Conservation (phyloP, 176 grass and related monocot genomes). For the Hordeum vulgare region DNA sequence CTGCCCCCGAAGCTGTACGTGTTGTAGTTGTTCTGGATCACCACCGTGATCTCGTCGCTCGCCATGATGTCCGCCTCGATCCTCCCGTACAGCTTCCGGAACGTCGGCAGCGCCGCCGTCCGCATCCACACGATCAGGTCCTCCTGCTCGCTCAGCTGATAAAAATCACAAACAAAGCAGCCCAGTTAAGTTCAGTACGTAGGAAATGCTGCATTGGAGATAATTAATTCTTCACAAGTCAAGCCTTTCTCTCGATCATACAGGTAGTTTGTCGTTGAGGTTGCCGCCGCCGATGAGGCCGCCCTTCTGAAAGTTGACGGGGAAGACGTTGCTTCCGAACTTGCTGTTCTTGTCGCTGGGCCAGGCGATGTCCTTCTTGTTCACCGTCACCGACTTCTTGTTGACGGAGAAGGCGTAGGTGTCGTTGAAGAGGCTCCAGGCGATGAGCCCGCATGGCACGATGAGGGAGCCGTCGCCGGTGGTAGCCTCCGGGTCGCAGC, state of each 20-base stretch:
- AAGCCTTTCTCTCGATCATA: not conserved
- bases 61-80: conserved; percentile 63
- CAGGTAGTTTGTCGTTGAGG: conserved; percentile 69
- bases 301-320: conserved; percentile 70
- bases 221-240: too few relatives aligned
- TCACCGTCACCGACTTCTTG: conserved; percentile 45
- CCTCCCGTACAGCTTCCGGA: conserved; percentile 87
- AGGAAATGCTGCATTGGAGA: not conserved
- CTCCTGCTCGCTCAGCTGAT: conserved; percentile 81
- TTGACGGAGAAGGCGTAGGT: conserved; percentile 64
- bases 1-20: conserved; percentile 82
- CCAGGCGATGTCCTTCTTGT: conserved; percentile 95
- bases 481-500: conserved; percentile 63
- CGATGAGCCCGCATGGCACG: conserved; percentile 88
- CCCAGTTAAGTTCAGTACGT: not conserved
- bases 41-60: conserved; percentile 67
- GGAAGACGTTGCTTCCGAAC: conserved; percentile 76
- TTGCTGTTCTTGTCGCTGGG: conserved; percentile 67
- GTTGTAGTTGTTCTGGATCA: conserved; percentile 96
- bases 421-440: conserved; percentile 95
- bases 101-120: conserved; percentile 65
- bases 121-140: conserved; percentile 95
- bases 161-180: not conserved
- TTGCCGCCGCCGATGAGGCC: conserved; percentile 57
- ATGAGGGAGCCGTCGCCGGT: conserved; percentile 40